Evolutionary conservation across 129 eudicot species (phyloP), one percentile per base, ranked within the genome.

Genomic region (Pulicaria dysenterica): DNA sequence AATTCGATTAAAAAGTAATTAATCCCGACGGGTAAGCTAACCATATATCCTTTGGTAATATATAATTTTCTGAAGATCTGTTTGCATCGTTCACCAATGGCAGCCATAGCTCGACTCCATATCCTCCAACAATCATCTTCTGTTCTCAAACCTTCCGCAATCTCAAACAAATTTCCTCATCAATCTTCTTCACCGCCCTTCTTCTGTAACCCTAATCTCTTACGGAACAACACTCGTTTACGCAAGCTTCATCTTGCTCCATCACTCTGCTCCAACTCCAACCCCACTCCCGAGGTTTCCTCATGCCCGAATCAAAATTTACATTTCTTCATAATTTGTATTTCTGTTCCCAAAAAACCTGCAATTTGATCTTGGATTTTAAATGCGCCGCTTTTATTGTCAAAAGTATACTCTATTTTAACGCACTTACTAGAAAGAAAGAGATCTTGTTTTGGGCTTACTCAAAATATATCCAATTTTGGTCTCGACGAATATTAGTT

Each of bases 21-120:
- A n/a, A n/a, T n/a, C n/a, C n/a, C n/a, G n/a, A n/a, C n/a, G n/a
- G n/a, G n/a, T n/a, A n/a, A n/a, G n/a, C n/a, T n/a, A n/a, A n/a
- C n/a, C n/a, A n/a, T n/a, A n/a, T n/a, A n/a, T n/a, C n/a, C n/a
- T n/a, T n/a, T n/a, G n/a, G n/a, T n/a, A n/a, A n/a, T n/a, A n/a
- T n/a, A n/a, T 24, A 24, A 24, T 24, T 24, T 2, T 2, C 31
- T 10, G 63, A 10, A 70, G 43, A 12, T 46, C 45, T 60, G 11
- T 8, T 60, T 63, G 50, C 70, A 61, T 43, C 62, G 7, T 16
- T 69, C 6, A 49, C 31, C 60, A 49, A 79, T 78, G 84, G 84
- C 82, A 66, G 83, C 77, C 64, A 53, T 83, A 42, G 79, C 77
- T 80, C 85, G 92, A 13, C 71, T 82, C 36, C 89, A 84, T 57